Base-by-base conservation (phyloP, 169 alveolate genomes). In the Plasmodium ovale region DNA sequence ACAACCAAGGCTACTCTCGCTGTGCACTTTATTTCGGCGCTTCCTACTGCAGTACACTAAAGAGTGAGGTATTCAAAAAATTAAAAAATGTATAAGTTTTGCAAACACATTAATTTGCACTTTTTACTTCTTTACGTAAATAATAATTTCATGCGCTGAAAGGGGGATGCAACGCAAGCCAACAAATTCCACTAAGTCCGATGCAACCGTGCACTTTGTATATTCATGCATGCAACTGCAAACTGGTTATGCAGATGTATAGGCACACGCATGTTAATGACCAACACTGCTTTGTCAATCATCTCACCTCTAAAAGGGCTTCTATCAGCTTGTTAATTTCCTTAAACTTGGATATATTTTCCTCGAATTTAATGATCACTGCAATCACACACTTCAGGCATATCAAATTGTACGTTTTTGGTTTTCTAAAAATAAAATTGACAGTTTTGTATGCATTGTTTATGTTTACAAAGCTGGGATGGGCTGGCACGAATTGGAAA, bases 11-110 rank as follows among this genome's bases (percentile, higher is more conserved):
- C 85, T 14, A 82, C 90, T 42, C 90, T 64, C 16, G 90, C 84
- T 16, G 90, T 82, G 72, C 90, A 82, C n/a, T 82, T 82, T 62
- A 82, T 82, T 58, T 82, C 90, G 9, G 90, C 90, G 23, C 90
- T 82, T 67, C 90, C 90, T 16, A 19, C 90, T 0, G 84, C 42
- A 5, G 90, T 82, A 67, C 90, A 82, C 88, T 77, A 60, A 53
- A 64, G 51, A 27, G 39, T 53, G 37, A 31, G 42, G 19, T 12
- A 60, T 31, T 60, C 4, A n/a, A n/a, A n/a, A n/a, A n/a, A n/a
- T n/a, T n/a, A n/a, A n/a, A n/a, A n/a, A n/a, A n/a, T n/a, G n/a
- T n/a, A n/a, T n/a, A n/a, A n/a, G n/a, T n/a, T n/a, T n/a, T n/a
- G n/a, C n/a, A n/a, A n/a, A n/a, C n/a, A n/a, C n/a, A n/a, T n/a